A percentile compares a stretch with the other conserved stretches of the same genome.
These are phyloP conservation scores for Pythium monospermum DNA, from an alignment of 352 stramenopile species.

Conservation along the genomic window DNA sequence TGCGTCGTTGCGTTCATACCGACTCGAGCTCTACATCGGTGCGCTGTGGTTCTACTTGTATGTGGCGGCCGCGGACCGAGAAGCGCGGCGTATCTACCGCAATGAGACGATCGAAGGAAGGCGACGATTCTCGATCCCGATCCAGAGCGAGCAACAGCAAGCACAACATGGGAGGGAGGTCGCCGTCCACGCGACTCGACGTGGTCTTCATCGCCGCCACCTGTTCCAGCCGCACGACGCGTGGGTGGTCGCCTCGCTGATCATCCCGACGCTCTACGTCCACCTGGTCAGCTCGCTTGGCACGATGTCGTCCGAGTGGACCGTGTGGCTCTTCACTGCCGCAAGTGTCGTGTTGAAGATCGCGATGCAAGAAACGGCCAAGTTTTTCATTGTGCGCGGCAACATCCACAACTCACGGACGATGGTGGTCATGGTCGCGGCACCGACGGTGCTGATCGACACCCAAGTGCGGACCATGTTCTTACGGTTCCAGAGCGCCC, in stretches of 20 bases:
- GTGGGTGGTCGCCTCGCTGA: slow-evolving; percentile 2
- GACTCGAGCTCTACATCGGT: slow-evolving; percentile 11
- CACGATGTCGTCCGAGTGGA: too few relatives aligned
- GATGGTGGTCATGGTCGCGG: slow-evolving; percentile 19
- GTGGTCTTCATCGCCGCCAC: too few relatives aligned
- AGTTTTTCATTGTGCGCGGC: too few relatives aligned
- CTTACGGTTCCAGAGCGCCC: slow-evolving; percentile 21
- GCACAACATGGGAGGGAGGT: not conserved
- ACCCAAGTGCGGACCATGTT: slow-evolving; percentile 34
- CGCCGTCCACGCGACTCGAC: not conserved
- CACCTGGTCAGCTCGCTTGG: slow-evolving; percentile 9
- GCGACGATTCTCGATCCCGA: not conserved
- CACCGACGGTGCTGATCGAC: slow-evolving; percentile 32
- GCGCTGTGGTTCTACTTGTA: slow-evolving; percentile 7
- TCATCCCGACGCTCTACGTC: slow-evolving; percentile 5
- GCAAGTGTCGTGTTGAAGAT: slow-evolving; percentile 6
- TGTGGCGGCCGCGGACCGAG: not conserved
- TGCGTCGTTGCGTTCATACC: not conserved
- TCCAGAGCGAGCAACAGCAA: not conserved
- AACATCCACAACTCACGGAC: slow-evolving; percentile 3
- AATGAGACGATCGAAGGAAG: slow-evolving; percentile 5
- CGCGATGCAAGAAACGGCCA: slow-evolving; percentile 4
- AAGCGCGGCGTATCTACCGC: slow-evolving; percentile 8
- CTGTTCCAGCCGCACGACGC: too few relatives aligned
- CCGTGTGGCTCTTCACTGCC: too few relatives aligned